Conservation (phyloP, 2,329 filamentous ascomycete species). For the Trichothecium sympodiale region DNA sequence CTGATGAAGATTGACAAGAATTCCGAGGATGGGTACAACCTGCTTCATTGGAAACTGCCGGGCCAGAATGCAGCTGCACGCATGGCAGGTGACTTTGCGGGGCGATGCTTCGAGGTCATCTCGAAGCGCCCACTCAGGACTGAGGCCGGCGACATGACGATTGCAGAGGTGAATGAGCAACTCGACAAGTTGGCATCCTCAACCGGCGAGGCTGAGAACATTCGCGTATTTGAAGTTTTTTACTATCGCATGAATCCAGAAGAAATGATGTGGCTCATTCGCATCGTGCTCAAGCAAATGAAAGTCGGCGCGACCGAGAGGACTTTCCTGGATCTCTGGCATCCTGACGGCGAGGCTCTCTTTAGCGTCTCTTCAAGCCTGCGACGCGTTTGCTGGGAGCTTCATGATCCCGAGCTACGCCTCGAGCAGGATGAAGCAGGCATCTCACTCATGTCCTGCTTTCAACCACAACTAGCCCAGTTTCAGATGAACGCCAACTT, state of each 20-base stretch:
- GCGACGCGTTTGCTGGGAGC: conserved; percentile 86
- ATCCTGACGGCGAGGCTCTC: conserved; percentile 63
- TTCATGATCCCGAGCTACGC: conserved; percentile 61
- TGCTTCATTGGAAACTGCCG: conserved; percentile 88
- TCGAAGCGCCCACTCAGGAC: conserved; percentile 71
- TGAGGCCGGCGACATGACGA: conserved; percentile 65
- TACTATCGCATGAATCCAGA: conserved; percentile 88
- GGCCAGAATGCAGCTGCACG: conserved; percentile 51
- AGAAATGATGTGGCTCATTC: conserved; percentile 88
- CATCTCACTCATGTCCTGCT: conserved; percentile 82
- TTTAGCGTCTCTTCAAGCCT: conserved; percentile 90
- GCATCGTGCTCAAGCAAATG: conserved; percentile 78
- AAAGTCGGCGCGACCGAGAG: conserved; percentile 71
- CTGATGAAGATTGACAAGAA: conserved; percentile 85
- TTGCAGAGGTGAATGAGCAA: conserved; percentile 80
- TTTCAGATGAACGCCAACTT: conserved; percentile 75
- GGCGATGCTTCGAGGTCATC: conserved; percentile 76
- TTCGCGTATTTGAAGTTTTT: conserved; percentile 71
- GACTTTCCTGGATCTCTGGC: conserved; percentile 76
- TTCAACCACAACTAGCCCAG: conserved; percentile 89
- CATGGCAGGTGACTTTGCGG: conserved; percentile 84
- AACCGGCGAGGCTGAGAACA: conserved; percentile 71
- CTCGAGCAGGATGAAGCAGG: conserved; percentile 66
- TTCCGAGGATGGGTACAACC: conserved; percentile 75
- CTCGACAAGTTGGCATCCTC: conserved; percentile 69